Base-by-base conservation (phyloP, 2,329 filamentous ascomycete species). In the Aspergillus intermedius region DNA sequence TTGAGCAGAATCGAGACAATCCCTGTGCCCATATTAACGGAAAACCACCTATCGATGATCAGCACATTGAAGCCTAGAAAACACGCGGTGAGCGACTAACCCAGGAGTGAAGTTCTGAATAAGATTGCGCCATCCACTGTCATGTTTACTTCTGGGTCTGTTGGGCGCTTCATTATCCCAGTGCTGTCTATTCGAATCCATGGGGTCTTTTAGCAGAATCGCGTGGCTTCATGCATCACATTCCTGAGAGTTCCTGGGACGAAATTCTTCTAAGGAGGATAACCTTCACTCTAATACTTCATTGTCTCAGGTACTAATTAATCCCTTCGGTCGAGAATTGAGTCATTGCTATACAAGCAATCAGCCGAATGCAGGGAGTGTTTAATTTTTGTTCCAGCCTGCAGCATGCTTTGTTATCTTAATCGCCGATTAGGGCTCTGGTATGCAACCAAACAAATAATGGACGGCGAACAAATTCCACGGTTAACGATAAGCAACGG, bases 91-190 rank as follows among this genome's bases (percentile, higher is more conserved):
- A 32, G 4, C 7, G 41, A 46, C 46, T 43, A 44, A 72, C 51
- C 60, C 86, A 8, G 64, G 63, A 2, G 60, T 62, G 44, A 66
- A 64, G 23, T 66, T 64, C 13, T 61, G 58, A 17, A 65, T 52
- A 15, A 65, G 43, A 22, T 56, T 45, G 8, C 61, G 60, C 62
- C 62, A 66, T 32, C 61, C 63, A 4, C 44, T 42, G 30, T 66
- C 57, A 50, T 61, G 60, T 49, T 61, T 58, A 12, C 44, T 43
- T 15, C 7, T 40, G 15, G 12, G 8, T n/a, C 34, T 30, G 25
- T 10, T n/a, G n/a, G 5, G 2, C 4, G 17, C 19, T 40, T 5
- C 15, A 21, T 19, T 13, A 19, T 21, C 17, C 37, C 19, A 7
- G 19, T 10, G 9, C 10, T 37, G 25, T 30, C 4, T 30, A 30